Percentiles rank a stretch among this genome's conserved stretches.
phyloP scores from a whole-genome alignment of 2,329 filamentous ascomycete genomes.

The Plectosphaerella sp. region DNA sequence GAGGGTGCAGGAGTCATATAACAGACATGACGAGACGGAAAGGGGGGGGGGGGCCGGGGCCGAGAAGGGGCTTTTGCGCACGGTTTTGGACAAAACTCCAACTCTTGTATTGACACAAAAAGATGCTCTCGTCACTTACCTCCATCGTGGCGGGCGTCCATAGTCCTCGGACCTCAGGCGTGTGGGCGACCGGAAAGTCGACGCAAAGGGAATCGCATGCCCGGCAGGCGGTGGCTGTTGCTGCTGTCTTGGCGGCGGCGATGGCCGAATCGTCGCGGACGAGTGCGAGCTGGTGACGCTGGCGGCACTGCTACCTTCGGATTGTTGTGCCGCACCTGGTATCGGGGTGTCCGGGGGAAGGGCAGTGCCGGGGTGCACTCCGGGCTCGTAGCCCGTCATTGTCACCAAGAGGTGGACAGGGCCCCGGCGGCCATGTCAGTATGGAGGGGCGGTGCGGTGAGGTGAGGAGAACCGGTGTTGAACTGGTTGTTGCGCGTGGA shows the following conservation, averaged over 20 bases:
- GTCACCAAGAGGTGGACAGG: constrained; percentile 33
- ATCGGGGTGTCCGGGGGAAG: background rate
- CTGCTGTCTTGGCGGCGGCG: constrained; percentile 27
- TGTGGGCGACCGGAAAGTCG: constrained; percentile 11
- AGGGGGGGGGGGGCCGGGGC: constrained; percentile 20
- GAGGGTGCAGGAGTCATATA: constrained; percentile 2
- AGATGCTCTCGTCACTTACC: constrained; percentile 23
- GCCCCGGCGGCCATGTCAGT: constrained; percentile 5
- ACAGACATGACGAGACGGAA: constrained; percentile 11
- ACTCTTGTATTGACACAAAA: background rate
- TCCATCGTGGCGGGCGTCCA: constrained; percentile 22
- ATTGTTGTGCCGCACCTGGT: constrained; percentile 8
- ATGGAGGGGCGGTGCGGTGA: too few relatives aligned
- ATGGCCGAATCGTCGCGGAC: constrained; percentile 55
- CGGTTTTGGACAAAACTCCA: constrained; percentile 13
- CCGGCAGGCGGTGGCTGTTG: constrained; percentile 21
- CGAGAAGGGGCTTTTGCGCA: constrained; percentile 19
- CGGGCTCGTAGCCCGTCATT: constrained; percentile 65
- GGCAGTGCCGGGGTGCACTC: constrained; percentile 58
- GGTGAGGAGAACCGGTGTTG: too few relatives aligned
- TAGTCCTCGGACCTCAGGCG: constrained; percentile 38
- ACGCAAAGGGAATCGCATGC: constrained; percentile 13
- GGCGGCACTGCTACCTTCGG: constrained; percentile 60
- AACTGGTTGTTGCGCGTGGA: too few relatives aligned
- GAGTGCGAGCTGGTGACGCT: constrained; percentile 53